Evolutionary conservation across 768 basidiomycete species (phyloP).

Genomic region (Pholiota microspora): DNA sequence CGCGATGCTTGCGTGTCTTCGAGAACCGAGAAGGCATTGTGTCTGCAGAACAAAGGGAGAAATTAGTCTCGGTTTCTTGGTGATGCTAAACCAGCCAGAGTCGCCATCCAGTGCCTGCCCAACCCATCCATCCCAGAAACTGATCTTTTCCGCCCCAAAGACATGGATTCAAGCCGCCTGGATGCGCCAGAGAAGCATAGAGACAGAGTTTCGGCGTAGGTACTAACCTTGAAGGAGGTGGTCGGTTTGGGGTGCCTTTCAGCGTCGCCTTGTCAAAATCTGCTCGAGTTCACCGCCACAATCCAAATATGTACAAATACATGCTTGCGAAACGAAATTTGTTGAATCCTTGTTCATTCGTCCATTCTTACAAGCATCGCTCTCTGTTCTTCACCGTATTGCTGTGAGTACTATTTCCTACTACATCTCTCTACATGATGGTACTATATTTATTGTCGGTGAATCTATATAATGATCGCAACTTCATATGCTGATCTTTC

Average conservation of each 20-base stretch:
- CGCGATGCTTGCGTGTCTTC: conserved; percentile 99
- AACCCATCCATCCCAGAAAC: conserved; percentile 39
- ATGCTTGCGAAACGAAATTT: conserved; percentile 7
- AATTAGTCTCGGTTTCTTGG: conserved; percentile 13
- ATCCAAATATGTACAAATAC: conserved; percentile 29
- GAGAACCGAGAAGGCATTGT: conserved; percentile 93
- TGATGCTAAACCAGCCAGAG: conserved; percentile 10
- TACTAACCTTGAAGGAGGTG: conserved; percentile 70
- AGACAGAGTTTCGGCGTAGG: conserved; percentile 20
- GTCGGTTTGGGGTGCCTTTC: conserved; percentile 39
- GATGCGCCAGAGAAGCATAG: conserved; percentile 11
- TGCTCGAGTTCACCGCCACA: conserved; percentile 26
- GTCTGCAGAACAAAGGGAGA: conserved; percentile 27
- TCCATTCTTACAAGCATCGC: conserved; percentile 7
- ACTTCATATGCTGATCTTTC: conserved; percentile 42
- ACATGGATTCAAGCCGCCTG: conserved; percentile 17
- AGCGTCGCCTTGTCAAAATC: conserved; percentile 20
- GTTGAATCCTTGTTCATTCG: conserved; percentile 1
- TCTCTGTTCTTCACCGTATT: neutral
- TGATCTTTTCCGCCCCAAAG: conserved; percentile 24
- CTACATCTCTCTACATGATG: conserved; percentile 44
- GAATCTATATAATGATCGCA: conserved; percentile 53
- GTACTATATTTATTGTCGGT: conserved; percentile 74
- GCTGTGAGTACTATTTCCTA: conserved; percentile 25
- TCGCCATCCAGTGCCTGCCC: conserved; percentile 47